Percentiles rank a stretch among this genome's conserved stretches.
phyloP scores from a whole-genome alignment of 164 flowering plant genomes.

The Vitis cinerea region DNA sequence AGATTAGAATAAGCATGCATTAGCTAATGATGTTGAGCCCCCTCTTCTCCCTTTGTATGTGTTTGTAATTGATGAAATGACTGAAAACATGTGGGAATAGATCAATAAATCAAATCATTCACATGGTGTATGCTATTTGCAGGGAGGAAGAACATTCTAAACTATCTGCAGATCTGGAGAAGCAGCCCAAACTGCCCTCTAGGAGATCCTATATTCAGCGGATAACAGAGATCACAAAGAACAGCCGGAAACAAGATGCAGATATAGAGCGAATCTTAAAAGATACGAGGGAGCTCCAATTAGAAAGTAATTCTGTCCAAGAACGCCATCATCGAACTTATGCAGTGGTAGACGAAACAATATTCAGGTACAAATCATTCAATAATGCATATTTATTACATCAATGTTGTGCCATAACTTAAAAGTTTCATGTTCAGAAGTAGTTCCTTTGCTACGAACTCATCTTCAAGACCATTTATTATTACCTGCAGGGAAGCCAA shows the following conservation, averaged over 20 bases:
- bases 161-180: constrained; percentile 56
- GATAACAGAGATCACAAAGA: constrained; percentile 77
- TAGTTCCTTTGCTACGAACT: too few species aligned
- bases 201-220: constrained; percentile 66
- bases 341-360: constrained; percentile 69
- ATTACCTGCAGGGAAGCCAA: constrained; percentile 66
- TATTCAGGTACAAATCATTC: constrained; percentile 50
- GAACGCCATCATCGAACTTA: constrained; percentile 79
- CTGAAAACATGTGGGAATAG: too few species aligned
- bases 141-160: constrained; percentile 64
- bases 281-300: constrained; percentile 79
- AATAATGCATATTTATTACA: background rate
- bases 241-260: constrained; percentile 79
- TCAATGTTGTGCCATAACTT: background rate
- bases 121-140: background rate
- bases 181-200: constrained; percentile 55
- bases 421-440: too few species aligned
- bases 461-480: background rate
- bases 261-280: constrained; percentile 70
- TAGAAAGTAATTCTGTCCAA: constrained; percentile 76
- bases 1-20: too few species aligned
- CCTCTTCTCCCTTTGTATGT: too few species aligned
- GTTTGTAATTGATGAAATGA: too few species aligned
- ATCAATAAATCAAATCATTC: too few species aligned
- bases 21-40: too few species aligned